phyloP scores from a whole-genome alignment of 768 basidiomycete genomes.

The Russula abietina region DNA sequence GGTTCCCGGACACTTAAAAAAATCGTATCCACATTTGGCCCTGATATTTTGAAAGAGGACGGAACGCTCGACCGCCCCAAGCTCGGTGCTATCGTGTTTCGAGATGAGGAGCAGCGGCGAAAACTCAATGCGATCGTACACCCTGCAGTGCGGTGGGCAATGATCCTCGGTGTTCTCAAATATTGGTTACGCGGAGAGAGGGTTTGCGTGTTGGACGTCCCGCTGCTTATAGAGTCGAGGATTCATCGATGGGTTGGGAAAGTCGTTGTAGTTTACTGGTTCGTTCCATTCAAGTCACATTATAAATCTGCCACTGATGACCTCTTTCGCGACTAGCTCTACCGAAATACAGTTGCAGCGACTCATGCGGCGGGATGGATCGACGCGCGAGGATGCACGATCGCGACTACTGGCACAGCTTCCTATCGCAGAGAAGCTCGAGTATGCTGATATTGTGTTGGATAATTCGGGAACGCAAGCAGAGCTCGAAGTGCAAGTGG shows the following conservation, averaged over 20 bases:
- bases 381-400: slow-evolving; percentile 58
- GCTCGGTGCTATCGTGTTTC: slow-evolving; percentile 82
- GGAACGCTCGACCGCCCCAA: slow-evolving; percentile 77
- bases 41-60: slow-evolving; percentile 54
- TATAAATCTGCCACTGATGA: not conserved
- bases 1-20: slow-evolving; percentile 66
- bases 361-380: slow-evolving; percentile 69
- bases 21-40: slow-evolving; percentile 69
- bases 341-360: slow-evolving; percentile 78
- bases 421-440: slow-evolving; percentile 68
- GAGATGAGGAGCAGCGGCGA: slow-evolving; percentile 61
- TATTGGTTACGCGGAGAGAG: slow-evolving; percentile 75
- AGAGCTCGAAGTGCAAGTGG: slow-evolving; percentile 58
- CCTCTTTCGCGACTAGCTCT: slow-evolving; percentile 45
- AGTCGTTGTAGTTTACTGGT: slow-evolving; percentile 93
- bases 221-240: slow-evolving; percentile 83
- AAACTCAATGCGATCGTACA: slow-evolving; percentile 83
- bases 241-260: slow-evolving; percentile 78
- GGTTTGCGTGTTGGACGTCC: slow-evolving; percentile 83
- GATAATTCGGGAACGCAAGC: slow-evolving; percentile 79
- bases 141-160: slow-evolving; percentile 79
- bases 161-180: slow-evolving; percentile 59
- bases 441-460: slow-evolving; percentile 79
- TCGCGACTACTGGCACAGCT: slow-evolving; percentile 76
- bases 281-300: slow-evolving; percentile 26